phyloP scores from a whole-genome alignment of 768 basidiomycete genomes.

The Boletus barrowsii region DNA sequence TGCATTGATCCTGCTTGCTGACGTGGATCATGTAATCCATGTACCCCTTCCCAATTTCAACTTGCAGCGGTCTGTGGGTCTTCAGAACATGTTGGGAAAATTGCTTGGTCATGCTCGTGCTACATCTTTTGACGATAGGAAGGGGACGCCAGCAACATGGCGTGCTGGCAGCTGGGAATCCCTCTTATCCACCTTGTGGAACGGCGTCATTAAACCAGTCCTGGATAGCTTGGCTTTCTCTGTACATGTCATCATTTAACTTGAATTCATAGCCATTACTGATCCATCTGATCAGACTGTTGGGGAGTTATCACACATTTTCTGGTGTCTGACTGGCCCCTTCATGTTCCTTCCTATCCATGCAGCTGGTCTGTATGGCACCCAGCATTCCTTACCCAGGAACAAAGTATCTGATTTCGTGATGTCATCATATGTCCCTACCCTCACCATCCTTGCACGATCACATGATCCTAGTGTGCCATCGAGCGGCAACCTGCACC shows the following conservation, averaged over 20 bases:
- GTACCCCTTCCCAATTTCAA: slow-evolving; percentile 1
- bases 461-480: neutral
- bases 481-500: neutral
- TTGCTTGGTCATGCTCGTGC: neutral
- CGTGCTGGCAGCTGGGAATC: neutral
- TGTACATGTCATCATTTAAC: neutral
- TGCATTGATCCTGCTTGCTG: slow-evolving; percentile 17
- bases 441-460: slow-evolving; percentile 9
- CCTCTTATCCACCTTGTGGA: slow-evolving; percentile 3
- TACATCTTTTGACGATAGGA: neutral
- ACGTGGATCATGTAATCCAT: neutral
- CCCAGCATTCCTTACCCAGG: neutral
- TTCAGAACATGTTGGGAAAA: neutral
- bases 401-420: neutral
- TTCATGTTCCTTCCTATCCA: neutral
- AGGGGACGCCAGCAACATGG: neutral
- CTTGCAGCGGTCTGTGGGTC: neutral
- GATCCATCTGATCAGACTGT: neutral
- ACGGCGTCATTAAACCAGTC: neutral
- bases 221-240: neutral
- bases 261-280: no score
- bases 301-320: neutral
- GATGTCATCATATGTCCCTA: neutral
- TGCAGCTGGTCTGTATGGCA: neutral
- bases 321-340: neutral